A percentile compares a stretch with the other conserved stretches of the same genome.
Evolutionary conservation across 805 yeast species (phyloP).

Genomic region (Candida ipomoeae): DNA sequence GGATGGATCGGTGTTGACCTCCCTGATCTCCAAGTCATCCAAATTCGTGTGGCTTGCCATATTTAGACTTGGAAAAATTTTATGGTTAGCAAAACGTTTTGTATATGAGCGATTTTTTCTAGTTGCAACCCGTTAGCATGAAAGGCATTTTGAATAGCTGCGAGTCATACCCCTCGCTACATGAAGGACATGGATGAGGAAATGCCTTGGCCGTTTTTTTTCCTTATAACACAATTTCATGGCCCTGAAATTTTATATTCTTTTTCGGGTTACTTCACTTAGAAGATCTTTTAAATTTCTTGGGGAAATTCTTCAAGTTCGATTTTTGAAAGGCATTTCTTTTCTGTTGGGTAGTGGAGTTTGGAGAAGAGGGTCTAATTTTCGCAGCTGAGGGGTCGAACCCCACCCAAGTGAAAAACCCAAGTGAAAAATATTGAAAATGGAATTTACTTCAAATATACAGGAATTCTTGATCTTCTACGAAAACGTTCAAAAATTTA

Average conservation of each 20-base stretch:
- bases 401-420: neutral
- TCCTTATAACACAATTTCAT: neutral
- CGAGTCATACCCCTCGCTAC: neutral
- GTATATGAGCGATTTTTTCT: neutral
- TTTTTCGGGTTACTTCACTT: neutral
- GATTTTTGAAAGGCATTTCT: neutral
- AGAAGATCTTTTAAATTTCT: too few relatives aligned
- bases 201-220: neutral
- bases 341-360: neutral
- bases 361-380: too few relatives aligned
- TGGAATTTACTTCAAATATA: neutral
- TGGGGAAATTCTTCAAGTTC: neutral
- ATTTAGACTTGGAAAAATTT: neutral
- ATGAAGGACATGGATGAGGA: neutral
- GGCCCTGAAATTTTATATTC: neutral
- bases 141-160: neutral
- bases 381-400: too few relatives aligned
- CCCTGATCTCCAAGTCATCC: slow-evolving; percentile 18
- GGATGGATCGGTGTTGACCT: slow-evolving; percentile 23
- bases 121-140: neutral
- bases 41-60: slow-evolving; percentile 2
- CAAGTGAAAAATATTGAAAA: neutral
- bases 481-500: neutral
- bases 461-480: neutral
- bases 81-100: neutral